A percentile compares a stretch with the other conserved stretches of the same genome.
Evolutionary conservation across 805 yeast genomes (phyloP).

Genomic region (Wickerhamiella cacticola): DNA sequence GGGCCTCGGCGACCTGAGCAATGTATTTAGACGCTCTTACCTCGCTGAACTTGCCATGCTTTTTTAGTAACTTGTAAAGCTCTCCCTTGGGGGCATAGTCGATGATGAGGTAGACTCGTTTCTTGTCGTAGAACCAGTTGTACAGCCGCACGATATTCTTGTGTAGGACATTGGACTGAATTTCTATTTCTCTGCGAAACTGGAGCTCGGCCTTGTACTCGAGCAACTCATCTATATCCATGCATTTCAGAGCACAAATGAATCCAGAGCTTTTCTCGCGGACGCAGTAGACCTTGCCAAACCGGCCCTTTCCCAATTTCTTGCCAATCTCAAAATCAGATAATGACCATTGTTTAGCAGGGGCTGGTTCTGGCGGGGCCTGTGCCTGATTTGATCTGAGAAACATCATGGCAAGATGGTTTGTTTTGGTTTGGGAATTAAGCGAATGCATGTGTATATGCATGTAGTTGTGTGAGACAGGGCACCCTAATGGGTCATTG

Average conservation of each 20-base stretch:
- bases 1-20: constrained; percentile 70
- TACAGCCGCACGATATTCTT: constrained; percentile 67
- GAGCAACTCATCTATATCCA: constrained; percentile 71
- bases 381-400: neutral
- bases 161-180: constrained; percentile 66
- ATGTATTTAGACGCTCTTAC: constrained; percentile 61
- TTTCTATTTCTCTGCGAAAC: constrained; percentile 81
- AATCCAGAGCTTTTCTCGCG: constrained; percentile 62
- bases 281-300: constrained; percentile 87
- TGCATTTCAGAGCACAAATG: constrained; percentile 80
- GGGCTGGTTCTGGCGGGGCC: neutral
- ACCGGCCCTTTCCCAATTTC: constrained; percentile 82
- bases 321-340: constrained; percentile 78
- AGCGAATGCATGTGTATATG: neutral
- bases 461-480: neutral
- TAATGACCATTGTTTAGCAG: constrained; percentile 30
- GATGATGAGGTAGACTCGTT: constrained; percentile 67
- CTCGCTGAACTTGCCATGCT: constrained; percentile 60
- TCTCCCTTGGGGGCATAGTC: constrained; percentile 86
- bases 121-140: constrained; percentile 74
- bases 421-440: neutral
- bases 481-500: too few species aligned
- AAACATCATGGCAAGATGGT: constrained; percentile 2
- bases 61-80: constrained; percentile 57
- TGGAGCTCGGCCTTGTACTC: constrained; percentile 71